phyloP scores from a whole-genome alignment of 164 flowering plant species.

The Stephania yunnanensis region DNA sequence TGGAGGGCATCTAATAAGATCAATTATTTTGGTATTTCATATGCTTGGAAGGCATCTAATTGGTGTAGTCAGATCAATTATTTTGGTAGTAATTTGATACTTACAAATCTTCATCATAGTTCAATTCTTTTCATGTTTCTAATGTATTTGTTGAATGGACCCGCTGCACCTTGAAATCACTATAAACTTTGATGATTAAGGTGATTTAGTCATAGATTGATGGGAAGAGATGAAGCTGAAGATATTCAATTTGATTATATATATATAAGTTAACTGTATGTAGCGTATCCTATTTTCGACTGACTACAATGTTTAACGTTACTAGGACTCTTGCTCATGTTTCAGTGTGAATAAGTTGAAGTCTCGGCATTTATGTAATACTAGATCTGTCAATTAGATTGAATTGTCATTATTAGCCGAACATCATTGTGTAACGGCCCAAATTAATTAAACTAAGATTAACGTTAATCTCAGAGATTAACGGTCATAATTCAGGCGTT shows the following conservation, averaged over 20 bases:
- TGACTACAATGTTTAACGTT: not conserved
- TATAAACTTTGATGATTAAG: not conserved
- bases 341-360: not conserved
- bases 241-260: not conserved
- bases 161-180: not conserved
- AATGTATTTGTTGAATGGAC: not conserved
- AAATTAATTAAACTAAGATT: too few species aligned
- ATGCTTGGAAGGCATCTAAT: too few species aligned
- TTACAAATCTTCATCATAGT: not conserved
- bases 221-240: not conserved
- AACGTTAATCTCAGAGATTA: too few species aligned
- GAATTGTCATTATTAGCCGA: too few species aligned
- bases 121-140: not conserved
- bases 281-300: not conserved
- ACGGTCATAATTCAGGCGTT: too few species aligned
- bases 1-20: too few species aligned
- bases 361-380: too few species aligned
- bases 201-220: not conserved
- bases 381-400: not conserved
- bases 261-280: not conserved
- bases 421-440: too few species aligned
- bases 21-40: too few species aligned
- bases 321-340: not conserved
- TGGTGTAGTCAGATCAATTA: too few species aligned
- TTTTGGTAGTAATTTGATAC: conserved; percentile 31